Base-by-base conservation (phyloP, 371 early-diverging fungal species). In the Mucor irregularis region DNA sequence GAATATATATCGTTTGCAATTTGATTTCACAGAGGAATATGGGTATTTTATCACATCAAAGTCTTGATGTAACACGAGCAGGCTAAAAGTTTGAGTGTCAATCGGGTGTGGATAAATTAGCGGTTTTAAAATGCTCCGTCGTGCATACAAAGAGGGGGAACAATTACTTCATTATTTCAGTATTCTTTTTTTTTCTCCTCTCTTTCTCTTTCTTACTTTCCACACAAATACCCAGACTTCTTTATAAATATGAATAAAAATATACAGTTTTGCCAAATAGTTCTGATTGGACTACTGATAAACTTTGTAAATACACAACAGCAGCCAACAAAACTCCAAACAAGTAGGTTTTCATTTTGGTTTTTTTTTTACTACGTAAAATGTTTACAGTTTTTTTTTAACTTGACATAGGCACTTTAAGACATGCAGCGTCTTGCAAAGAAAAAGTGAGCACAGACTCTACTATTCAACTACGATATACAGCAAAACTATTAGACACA, bases 401-500 rank as follows among this genome's bases (percentile, higher is more conserved):
- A 17, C 19, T 1, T n/a, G n/a, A n/a, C n/a, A n/a, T 42, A 42
- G 42, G 25, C 25, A 22, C 25, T 24, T 42, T 42, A 42, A 22
- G 42, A 24, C 19, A 42, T 17, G 42, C 42, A 21, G 3, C 42
- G 9, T 9, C 42, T 3, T 52, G 52, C 31, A 40, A 16, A 52
- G 31, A 52, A 22, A 52, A 42, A 40, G 52, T 52, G 22, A 40
- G 24, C 13, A 14, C 42, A n/a, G 39, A 39, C 21, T 39, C 52
- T 16, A 29, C 22, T 40, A 42, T 42, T 40, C 30, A 29, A 40
- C 52, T 52, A 22, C 19, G n/a, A 21, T 52, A 52, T 22, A 25
- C 19, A 19, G 30, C 52, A 11, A 42, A 29, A 28, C 3, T 42
- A n/a, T 14, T 28, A 26, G 52, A 40, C 9, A 35, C 52, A 52